Conservation (phyloP, 139 green algal genomes). For the Coelastrella sp. region DNA sequence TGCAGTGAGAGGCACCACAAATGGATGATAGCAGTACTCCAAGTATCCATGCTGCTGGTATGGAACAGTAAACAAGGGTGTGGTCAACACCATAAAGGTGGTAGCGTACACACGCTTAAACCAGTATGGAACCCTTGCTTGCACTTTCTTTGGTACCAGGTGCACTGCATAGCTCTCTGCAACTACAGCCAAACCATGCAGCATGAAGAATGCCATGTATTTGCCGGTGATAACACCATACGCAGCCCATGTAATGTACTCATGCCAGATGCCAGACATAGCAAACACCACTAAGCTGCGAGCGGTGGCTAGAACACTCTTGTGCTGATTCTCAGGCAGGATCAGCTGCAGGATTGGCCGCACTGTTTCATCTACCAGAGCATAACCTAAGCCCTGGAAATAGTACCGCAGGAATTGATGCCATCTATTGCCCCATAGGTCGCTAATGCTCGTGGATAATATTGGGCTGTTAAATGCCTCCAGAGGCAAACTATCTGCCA, state of each 20-base stretch:
- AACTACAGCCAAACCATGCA: conserved; percentile 10
- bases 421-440: conserved; percentile 31
- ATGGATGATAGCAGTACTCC: not conserved
- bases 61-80: conserved; percentile 9
- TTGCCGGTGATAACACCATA: conserved; percentile 12
- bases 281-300: conserved; percentile 28
- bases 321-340: not conserved
- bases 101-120: not conserved
- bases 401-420: conserved; percentile 20
- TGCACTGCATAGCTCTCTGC: not conserved
- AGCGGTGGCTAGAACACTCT: not conserved
- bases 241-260: conserved; percentile 33
- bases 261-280: conserved; percentile 21
- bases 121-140: not conserved
- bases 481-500: not conserved
- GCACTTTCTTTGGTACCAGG: not conserved
- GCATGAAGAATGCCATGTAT: conserved; percentile 36
- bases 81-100: not conserved
- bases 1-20: conserved; percentile 12
- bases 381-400: conserved; percentile 17
- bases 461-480: not conserved
- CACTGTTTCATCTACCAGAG: not conserved
- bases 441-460: not conserved
- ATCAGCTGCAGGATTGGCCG: not conserved
- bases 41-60: conserved; percentile 14